Base-by-base conservation (phyloP, 371 early-diverging fungal species). In the Nematocida sp. region DNA sequence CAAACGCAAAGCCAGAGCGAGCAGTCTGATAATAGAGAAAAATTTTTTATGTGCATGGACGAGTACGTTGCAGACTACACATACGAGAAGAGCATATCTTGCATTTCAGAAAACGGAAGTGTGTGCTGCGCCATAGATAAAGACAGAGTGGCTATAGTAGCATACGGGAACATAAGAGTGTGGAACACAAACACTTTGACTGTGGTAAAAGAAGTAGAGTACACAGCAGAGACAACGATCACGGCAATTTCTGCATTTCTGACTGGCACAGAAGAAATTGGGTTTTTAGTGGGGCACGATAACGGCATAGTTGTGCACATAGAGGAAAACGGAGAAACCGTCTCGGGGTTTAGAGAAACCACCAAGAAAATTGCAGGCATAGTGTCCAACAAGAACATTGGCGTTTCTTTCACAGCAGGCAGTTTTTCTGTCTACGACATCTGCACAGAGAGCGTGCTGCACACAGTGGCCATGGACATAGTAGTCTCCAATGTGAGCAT, bases 41-140 rank as follows among this genome's bases (percentile, higher is more conserved):
- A 55, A 56, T 52, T 63, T 56, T 67, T 67, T 67, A 43, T 51
- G 25, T 11, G 31, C 5, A 67, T 70, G 74, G 56, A 70, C 17
- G 74, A 70, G 34, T 70, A 70, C 53, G 52, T 70, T 31, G 74
- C 74, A 0, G 56, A 70, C 45, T 70, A 60, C 37, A 8, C 5
- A 23, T 57, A 56, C 53, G 36, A 37, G 7, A 36, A 48, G 34
- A 70, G 58, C 34, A 60, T 70, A 27, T 56, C 58, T 2, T 56
- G 43, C 36, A 51, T 70, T 37, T 38, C 60, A 34, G 74, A 70
- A 37, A 60, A 56, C 19, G 21, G 21, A 5, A 45, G 58, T 48
- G 63, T 70, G n/a, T 58, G 29, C 11, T n/a, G 27, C 2, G 7
- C 32, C 32, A 46, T 56, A 34, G 60, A 32, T 31, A 37, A 48